phyloP scores from a whole-genome alignment of 495 filamentous ascomycete species.

The Podospora pseudoanserina region DNA sequence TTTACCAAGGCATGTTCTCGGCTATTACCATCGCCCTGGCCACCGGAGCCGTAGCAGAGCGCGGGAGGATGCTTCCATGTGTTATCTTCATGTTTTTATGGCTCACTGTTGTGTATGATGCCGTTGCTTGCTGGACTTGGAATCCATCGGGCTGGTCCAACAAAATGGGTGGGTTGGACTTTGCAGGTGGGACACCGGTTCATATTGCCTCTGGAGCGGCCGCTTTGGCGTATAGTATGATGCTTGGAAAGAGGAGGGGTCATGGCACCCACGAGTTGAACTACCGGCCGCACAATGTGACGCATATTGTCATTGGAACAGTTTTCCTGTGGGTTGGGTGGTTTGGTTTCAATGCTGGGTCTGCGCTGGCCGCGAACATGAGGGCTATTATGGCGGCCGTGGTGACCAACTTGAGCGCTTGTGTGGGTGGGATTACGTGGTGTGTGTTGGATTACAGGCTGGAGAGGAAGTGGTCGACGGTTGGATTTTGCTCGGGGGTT shows the following conservation, averaged over 20 bases:
- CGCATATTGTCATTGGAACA: constrained; percentile 90
- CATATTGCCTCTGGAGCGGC: constrained; percentile 87
- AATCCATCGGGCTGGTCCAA: constrained; percentile 80
- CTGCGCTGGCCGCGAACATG: constrained; percentile 80
- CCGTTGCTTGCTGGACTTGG: constrained; percentile 98
- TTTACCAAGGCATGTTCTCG: constrained; percentile 97
- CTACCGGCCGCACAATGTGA: constrained; percentile 95
- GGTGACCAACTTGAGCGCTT: constrained; percentile 68
- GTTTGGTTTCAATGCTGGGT: constrained; percentile 97
- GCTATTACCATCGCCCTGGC: constrained; percentile 89
- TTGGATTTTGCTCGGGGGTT: constrained; percentile 94
- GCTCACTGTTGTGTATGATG: constrained; percentile 91
- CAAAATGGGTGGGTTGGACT: constrained; percentile 81
- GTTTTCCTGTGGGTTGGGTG: constrained; percentile 98
- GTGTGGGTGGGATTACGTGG: constrained; percentile 90
- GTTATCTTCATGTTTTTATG: constrained; percentile 96
- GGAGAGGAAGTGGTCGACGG: constrained; percentile 93
- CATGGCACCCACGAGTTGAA: constrained; percentile 88
- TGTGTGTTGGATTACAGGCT: constrained; percentile 89
- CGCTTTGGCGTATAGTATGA: constrained; percentile 81
- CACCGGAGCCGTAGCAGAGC: constrained; percentile 85
- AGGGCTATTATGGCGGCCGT: constrained; percentile 72
- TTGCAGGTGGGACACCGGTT: constrained; percentile 90
- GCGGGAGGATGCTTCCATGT: constrained; percentile 90
- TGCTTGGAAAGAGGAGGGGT: constrained; percentile 81